phyloP scores from a whole-genome alignment of 2,329 filamentous ascomycete species.

The Xylaria sp. region DNA sequence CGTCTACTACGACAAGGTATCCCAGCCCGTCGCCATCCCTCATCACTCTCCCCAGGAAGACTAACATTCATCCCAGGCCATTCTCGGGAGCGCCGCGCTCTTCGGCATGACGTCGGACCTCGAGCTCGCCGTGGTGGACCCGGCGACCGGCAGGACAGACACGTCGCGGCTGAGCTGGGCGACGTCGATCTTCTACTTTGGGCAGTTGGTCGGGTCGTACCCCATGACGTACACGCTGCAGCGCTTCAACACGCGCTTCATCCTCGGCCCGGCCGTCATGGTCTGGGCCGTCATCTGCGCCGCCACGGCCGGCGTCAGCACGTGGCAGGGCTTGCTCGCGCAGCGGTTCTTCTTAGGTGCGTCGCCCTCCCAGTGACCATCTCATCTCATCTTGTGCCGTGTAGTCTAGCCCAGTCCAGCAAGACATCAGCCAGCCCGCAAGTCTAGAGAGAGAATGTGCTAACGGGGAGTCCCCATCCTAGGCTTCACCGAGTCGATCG shows the following conservation, averaged over 20 bases:
- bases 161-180: slow-evolving; percentile 76
- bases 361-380: neutral
- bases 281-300: slow-evolving; percentile 72
- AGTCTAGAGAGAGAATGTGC: no score
- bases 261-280: slow-evolving; percentile 67
- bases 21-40: no score
- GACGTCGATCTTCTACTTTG: slow-evolving; percentile 80
- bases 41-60: neutral
- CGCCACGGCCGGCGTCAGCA: slow-evolving; percentile 69
- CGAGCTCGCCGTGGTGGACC: slow-evolving; percentile 57
- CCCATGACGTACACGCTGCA: slow-evolving; percentile 75
- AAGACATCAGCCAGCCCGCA: neutral
- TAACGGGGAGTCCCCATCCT: no score
- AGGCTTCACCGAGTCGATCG: slow-evolving; percentile 65
- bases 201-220: slow-evolving; percentile 75
- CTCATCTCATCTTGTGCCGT: no score
- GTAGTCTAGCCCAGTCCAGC: no score
- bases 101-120: slow-evolving; percentile 79
- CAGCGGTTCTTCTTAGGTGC: slow-evolving; percentile 66
- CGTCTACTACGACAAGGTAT: slow-evolving; percentile 73
- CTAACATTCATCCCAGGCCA: slow-evolving; percentile 55
- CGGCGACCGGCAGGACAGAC: slow-evolving; percentile 58
- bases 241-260: slow-evolving; percentile 67
- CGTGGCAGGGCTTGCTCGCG: slow-evolving; percentile 66
- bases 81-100: slow-evolving; percentile 72